A percentile compares a stretch with the other conserved stretches of the same genome.
These are phyloP conservation scores for Cavenderia fasciculata DNA, from an alignment of 78 protist species.

Conservation along the genomic window DNA sequence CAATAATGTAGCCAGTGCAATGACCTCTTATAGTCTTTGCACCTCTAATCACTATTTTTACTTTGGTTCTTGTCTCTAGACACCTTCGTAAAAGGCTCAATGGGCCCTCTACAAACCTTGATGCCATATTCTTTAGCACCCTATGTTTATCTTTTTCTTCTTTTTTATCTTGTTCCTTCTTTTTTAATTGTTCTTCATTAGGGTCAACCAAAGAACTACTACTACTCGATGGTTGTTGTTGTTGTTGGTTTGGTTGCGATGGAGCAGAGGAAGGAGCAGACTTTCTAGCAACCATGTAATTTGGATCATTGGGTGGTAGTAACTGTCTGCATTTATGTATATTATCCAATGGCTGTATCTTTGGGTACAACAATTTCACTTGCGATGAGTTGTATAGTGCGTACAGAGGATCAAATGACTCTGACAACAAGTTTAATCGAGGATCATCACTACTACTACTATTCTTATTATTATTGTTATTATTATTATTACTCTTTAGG, in stretches of 20 bases:
- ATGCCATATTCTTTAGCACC: conserved; percentile 31
- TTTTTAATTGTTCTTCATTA: neutral
- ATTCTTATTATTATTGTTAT: too few species aligned
- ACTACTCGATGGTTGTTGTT: neutral
- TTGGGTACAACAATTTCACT: conserved; percentile 44
- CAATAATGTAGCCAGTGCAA: conserved; percentile 38
- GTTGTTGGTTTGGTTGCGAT: neutral
- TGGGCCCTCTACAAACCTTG: conserved; percentile 57
- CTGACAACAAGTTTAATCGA: too few species aligned
- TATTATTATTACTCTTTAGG: too few species aligned
- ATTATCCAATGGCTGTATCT: conserved; percentile 54
- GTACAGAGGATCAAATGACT: conserved; percentile 15
- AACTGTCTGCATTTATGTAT: conserved; percentile 42
- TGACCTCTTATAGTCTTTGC: conserved; percentile 25
- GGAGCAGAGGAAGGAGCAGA: neutral
- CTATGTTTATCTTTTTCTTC: neutral
- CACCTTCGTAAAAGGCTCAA: conserved; percentile 23
- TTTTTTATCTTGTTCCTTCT: neutral
- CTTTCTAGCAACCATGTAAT: neutral
- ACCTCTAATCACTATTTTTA: conserved; percentile 43
- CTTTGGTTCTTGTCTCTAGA: neutral
- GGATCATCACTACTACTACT: too few species aligned
- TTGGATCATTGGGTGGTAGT: conserved; percentile 58
- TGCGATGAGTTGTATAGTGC: conserved; percentile 21
- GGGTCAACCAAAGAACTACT: too few species aligned